These are phyloP conservation scores for Neurospora cerealis DNA, from an alignment of 495 filamentous ascomycete species.

Conservation along the genomic window DNA sequence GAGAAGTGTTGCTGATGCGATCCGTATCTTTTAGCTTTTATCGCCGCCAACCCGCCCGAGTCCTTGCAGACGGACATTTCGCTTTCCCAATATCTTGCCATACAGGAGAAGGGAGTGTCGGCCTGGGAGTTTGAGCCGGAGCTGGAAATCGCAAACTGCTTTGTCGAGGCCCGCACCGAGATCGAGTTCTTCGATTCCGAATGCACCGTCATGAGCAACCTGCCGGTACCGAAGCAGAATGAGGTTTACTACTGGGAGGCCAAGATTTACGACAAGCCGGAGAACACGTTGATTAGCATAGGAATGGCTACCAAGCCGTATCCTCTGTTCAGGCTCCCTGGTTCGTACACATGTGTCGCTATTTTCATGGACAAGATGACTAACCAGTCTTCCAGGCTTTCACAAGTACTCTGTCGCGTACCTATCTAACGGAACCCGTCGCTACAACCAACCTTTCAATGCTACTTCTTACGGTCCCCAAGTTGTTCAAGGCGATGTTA, in stretches of 20 bases:
- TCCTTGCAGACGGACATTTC: slow-evolving; percentile 95
- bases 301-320: slow-evolving; percentile 96
- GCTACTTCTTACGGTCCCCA: slow-evolving; percentile 70
- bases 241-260: slow-evolving; percentile 99
- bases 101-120: slow-evolving; percentile 97
- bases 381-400: slow-evolving; percentile 47
- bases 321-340: slow-evolving; percentile 86
- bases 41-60: slow-evolving; percentile 90
- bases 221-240: slow-evolving; percentile 96
- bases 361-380: background rate
- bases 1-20: slow-evolving; percentile 6
- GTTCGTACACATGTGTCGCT: slow-evolving; percentile 30
- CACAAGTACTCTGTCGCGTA: slow-evolving; percentile 91
- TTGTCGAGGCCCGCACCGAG: slow-evolving; percentile 91
- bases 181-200: slow-evolving; percentile 98
- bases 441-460: slow-evolving; percentile 84
- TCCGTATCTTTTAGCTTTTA: slow-evolving; percentile 54
- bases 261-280: slow-evolving; percentile 96
- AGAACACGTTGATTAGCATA: slow-evolving; percentile 71
- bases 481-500: slow-evolving; percentile 85
- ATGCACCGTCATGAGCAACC: slow-evolving; percentile 93
- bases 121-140: slow-evolving; percentile 99
- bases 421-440: slow-evolving; percentile 72
- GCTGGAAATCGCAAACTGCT: slow-evolving; percentile 96
- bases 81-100: slow-evolving; percentile 91